Conservation (phyloP, 2,329 filamentous ascomycete species). For the Akanthomyces muscarius region DNA sequence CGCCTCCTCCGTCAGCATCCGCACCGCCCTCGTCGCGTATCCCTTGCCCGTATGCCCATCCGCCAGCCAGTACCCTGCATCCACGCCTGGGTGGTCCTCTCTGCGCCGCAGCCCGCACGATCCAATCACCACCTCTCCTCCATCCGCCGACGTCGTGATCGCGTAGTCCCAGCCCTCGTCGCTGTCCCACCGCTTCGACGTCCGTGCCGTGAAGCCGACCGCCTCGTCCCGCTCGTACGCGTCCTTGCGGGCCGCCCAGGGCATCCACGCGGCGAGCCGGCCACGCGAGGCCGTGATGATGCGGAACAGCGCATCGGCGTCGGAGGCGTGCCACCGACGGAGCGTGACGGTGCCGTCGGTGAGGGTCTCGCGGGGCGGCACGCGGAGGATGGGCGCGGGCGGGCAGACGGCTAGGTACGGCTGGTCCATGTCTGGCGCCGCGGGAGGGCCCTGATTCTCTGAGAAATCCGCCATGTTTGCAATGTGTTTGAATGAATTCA, state of each 20-base stretch:
- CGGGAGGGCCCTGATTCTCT: neutral
- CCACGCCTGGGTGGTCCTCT: constrained; percentile 2
- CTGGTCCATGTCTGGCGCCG: neutral
- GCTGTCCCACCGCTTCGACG: neutral
- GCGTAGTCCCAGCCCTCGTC: constrained; percentile 1
- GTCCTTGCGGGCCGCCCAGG: neutral
- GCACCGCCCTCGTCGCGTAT: neutral
- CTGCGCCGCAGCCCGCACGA: constrained; percentile 1
- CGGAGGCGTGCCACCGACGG: constrained; percentile 4
- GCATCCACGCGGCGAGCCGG: neutral
- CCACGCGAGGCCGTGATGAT: neutral
- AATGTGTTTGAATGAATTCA: neutral
- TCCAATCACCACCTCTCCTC: neutral
- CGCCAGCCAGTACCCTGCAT: constrained; percentile 12
- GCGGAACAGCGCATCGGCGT: neutral
- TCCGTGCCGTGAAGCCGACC: neutral
- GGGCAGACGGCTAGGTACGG: constrained; percentile 7
- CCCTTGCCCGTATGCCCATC: neutral
- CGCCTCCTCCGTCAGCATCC: neutral
- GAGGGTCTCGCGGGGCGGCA: neutral
- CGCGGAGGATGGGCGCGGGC: neutral
- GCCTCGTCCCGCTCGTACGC: neutral
- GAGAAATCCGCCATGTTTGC: neutral
- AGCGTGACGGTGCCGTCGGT: constrained; percentile 11
- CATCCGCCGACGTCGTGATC: neutral